Percentiles rank a stretch among this genome's conserved stretches.
Conservation (phyloP, 2,329 filamentous ascomycete genomes). For the Basipetospora chlamydospora region DNA sequence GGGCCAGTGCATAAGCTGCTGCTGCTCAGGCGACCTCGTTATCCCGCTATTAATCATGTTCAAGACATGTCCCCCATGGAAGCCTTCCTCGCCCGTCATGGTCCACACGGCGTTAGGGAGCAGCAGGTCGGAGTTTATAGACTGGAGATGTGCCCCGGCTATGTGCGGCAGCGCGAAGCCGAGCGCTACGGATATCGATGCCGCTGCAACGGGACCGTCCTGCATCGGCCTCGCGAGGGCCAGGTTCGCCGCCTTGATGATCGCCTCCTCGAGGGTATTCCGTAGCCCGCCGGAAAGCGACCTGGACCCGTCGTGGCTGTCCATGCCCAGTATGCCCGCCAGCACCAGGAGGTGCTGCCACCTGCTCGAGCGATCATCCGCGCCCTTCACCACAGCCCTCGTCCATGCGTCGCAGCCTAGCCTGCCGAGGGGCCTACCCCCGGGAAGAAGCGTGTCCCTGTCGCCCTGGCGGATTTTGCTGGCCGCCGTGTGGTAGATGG, state of each 20-base stretch:
- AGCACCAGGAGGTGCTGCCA: slow-evolving; percentile 81
- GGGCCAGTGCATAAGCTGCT: slow-evolving; percentile 37
- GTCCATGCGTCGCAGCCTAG: slow-evolving; percentile 39
- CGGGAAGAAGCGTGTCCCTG: slow-evolving; percentile 12
- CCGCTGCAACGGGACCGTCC: slow-evolving; percentile 26
- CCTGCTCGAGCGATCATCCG: slow-evolving; percentile 44
- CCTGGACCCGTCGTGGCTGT: slow-evolving; percentile 21
- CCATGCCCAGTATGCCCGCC: slow-evolving; percentile 56
- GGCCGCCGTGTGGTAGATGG: slow-evolving; percentile 57
- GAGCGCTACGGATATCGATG: slow-evolving; percentile 53
- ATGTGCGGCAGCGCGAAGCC: slow-evolving; percentile 65
- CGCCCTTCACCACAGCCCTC: slow-evolving; percentile 39
- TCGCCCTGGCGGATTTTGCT: slow-evolving; percentile 32
- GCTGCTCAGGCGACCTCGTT: slow-evolving; percentile 3
- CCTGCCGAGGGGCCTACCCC: slow-evolving; percentile 18
- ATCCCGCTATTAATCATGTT: slow-evolving; percentile 33
- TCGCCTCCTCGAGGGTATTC: slow-evolving; percentile 53
- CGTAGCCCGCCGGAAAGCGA: slow-evolving; percentile 51
- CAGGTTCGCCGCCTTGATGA: slow-evolving; percentile 64
- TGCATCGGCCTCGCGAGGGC: slow-evolving; percentile 38
- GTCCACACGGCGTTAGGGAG: slow-evolving; percentile 56
- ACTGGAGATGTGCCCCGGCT: slow-evolving; percentile 40
- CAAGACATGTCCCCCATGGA: slow-evolving; percentile 64
- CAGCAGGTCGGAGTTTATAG: slow-evolving; percentile 53
- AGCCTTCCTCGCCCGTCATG: slow-evolving; percentile 56